These are phyloP conservation scores for Powellomyces hirtus DNA, from an alignment of 192 early-diverging fungal species.

Conservation along the genomic window DNA sequence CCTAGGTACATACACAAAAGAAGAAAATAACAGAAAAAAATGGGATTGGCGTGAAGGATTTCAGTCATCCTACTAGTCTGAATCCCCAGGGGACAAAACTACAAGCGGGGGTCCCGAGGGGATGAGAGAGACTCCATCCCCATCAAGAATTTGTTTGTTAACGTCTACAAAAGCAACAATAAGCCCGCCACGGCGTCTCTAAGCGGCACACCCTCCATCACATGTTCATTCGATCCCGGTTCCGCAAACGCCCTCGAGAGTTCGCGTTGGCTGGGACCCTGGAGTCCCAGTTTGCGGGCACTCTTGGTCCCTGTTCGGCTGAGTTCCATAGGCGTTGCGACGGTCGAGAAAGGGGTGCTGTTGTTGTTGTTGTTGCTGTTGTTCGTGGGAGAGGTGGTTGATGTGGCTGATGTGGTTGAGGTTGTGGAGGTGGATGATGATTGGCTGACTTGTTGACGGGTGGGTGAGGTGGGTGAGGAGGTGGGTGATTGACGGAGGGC, in stretches of 20 bases:
- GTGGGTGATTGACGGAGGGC: not conserved
- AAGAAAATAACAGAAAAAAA: too few relatives aligned
- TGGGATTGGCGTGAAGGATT: too few relatives aligned
- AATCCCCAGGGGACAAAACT: too few relatives aligned
- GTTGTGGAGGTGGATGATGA: not conserved
- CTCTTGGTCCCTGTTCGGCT: not conserved
- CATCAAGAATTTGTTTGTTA: too few relatives aligned
- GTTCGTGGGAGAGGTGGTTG: too few relatives aligned
- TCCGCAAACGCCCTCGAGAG: not conserved
- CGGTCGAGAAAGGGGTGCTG: not conserved
- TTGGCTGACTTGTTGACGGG: not conserved
- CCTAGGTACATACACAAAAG: too few relatives aligned
- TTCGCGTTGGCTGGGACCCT: not conserved
- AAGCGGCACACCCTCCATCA: not conserved
- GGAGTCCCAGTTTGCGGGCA: not conserved
- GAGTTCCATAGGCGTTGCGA: not conserved
- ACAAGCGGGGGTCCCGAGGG: too few relatives aligned
- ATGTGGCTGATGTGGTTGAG: too few relatives aligned
- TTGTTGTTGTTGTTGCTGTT: not conserved
- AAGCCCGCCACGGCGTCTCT: not conserved
- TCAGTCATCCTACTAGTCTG: too few relatives aligned
- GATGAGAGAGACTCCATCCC: too few relatives aligned
- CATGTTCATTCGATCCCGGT: not conserved
- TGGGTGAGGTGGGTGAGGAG: not conserved
- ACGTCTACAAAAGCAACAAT: not conserved